Base-by-base conservation (phyloP, 2,329 filamentous ascomycete species). In the Hypoxylon sp. region DNA sequence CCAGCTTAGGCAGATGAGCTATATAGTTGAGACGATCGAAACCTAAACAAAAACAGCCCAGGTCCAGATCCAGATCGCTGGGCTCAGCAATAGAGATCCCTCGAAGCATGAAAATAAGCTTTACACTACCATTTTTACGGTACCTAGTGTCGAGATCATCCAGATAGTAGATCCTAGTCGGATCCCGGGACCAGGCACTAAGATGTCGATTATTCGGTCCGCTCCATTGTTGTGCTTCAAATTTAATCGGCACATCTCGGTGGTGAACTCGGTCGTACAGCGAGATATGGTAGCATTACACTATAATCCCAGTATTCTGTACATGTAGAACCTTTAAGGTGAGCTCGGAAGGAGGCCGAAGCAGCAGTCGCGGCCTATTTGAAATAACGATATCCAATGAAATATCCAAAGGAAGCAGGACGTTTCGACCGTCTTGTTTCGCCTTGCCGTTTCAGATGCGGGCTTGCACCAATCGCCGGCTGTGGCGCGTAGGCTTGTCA, bases 361-460 rank as follows among this genome's bases (percentile, higher is more conserved):
- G 45, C 55, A 52, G 60, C 39, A 63, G 34, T 50, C 45, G 25
- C 45, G 41, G 16, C 30, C 43, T 29, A 39, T 21, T 63, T 32
- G 39, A 59, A 52, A 63, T 66, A n/a, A 55, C 19, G 57, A 68
- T 52, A 52, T 62, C 62, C 61, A 62, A 68, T 37, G 53, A 45
- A 58, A 43, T 62, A 52, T 41, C 57, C 19, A 53, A 58, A 65
- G 60, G 63, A 61, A 66, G 63, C 41, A 65, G 62, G 61, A 59
- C 57, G 57, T 68, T 68, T 69, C 51, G 54, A 56, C 53, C 23
- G 7, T 25, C 50, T 58, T 61, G 66, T 69, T 69, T 66, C 66
- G 66, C 21, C 34, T 37, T 61, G 47, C 25, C 59, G 71, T 73
- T 73, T 73, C 70, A 70, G 56, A 67, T 37, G 53, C 50, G 43